Evolutionary conservation across 2,329 filamentous ascomycete genomes (phyloP).

Genomic region (Phoma sp.): DNA sequence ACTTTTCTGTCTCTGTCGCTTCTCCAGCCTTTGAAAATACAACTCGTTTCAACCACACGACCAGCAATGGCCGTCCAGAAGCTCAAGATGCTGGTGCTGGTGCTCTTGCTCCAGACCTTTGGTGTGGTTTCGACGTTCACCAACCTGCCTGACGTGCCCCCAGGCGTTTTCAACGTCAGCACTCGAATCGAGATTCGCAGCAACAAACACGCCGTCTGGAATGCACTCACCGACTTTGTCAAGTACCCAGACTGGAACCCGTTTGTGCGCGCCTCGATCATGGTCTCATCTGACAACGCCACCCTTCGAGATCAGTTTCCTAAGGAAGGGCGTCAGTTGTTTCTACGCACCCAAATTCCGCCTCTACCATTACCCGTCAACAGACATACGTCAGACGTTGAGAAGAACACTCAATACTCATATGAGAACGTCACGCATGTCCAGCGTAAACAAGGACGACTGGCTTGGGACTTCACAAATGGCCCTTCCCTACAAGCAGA

Average conservation of each 20-base stretch:
- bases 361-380: slow-evolving; percentile 39
- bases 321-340: slow-evolving; percentile 29
- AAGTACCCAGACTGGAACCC: slow-evolving; percentile 43
- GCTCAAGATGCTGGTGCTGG: background rate
- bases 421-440: slow-evolving; percentile 41
- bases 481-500: slow-evolving; percentile 25
- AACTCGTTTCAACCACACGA: background rate
- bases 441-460: slow-evolving; percentile 30
- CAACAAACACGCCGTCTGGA: slow-evolving; percentile 32
- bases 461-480: slow-evolving; percentile 35
- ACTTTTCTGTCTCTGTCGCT: no score
- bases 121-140: slow-evolving; percentile 18
- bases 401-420: slow-evolving; percentile 29
- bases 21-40: no score
- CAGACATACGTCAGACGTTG: slow-evolving; percentile 35
- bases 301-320: slow-evolving; percentile 36
- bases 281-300: slow-evolving; percentile 26
- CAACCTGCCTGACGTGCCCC: slow-evolving; percentile 36
- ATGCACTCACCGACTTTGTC: slow-evolving; percentile 38
- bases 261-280: slow-evolving; percentile 38
- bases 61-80: background rate
- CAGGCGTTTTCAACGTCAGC: slow-evolving; percentile 40
- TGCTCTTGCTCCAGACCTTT: slow-evolving; percentile 4
- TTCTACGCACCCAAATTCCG: slow-evolving; percentile 41
- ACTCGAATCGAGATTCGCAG: slow-evolving; percentile 35